Base-by-base conservation (phyloP, 306 rosid genomes). In the Castanea sativa region DNA sequence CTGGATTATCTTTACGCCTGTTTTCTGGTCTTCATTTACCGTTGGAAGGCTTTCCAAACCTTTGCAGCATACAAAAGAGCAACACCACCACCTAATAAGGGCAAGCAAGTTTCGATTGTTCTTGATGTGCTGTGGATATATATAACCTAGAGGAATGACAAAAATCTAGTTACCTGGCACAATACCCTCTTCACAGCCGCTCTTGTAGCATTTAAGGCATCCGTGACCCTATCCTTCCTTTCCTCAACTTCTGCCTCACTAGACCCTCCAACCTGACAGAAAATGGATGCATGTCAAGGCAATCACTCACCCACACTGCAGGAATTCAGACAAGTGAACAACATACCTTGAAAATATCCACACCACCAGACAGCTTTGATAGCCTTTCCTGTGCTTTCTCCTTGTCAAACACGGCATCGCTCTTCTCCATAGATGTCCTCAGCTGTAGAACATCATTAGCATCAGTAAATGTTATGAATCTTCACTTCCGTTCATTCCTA, bases 181-280 rank as follows among this genome's bases (percentile, higher is more conserved):
- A 79, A 95, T 92, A 68, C 99, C 99, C 86, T 95, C 99, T 85
- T 92, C 82, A 93, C 99, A 5, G 99, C 98, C 25, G 99, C 97
- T 85, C 87, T 87, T 23, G 98, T 90, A 72, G 99, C 98, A 87
- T 95, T 95, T 74, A 95, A 74, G 71, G 99, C 99, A 82, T 95
- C 98, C 0, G 99, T 95, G 38, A 91, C 99, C 85, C 99, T 86
- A 83, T 95, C 99, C 80, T 95, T 95, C 91, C 97, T 90, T 86
- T 95, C 98, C 75, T 92, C 97, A 55, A 95, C 98, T 86, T 95
- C 99, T 41, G 88, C 83, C 83, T 95, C 98, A 78, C 98, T 95
- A 45, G 88, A 90, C 76, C 98, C 99, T 57, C 98, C 99, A 86
- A 95, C 98, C 98, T 94, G 87, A 21, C 65, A 82, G 68, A 63